Percentiles rank a stretch among this genome's conserved stretches.
Conservation (phyloP, 2,329 filamentous ascomycete species). For the Sporothrix pallida region DNA sequence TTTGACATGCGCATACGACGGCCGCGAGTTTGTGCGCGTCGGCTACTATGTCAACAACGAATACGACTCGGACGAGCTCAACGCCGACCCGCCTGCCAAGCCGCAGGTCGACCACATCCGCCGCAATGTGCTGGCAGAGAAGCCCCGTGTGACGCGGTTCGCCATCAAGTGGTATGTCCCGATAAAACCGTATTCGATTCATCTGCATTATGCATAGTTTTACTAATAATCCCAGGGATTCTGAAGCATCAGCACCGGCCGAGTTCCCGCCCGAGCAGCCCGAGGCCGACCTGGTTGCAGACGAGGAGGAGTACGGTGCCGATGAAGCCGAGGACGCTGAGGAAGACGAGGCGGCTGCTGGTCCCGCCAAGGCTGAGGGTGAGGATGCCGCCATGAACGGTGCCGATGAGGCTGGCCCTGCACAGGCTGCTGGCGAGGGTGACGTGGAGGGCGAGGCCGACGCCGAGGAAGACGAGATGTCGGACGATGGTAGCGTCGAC, state of each 20-base stretch:
- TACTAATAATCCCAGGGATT: slow-evolving; percentile 69
- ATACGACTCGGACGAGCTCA: slow-evolving; percentile 90
- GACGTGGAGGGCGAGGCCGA: slow-evolving; percentile 41
- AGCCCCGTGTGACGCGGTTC: slow-evolving; percentile 95
- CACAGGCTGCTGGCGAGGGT: slow-evolving; percentile 5
- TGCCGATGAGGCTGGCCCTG: slow-evolving; percentile 39
- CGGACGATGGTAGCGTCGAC: slow-evolving; percentile 49
- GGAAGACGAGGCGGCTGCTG: slow-evolving; percentile 50
- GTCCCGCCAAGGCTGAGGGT: slow-evolving; percentile 32
- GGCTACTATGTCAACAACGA: slow-evolving; percentile 99
- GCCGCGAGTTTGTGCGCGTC: slow-evolving; percentile 94
- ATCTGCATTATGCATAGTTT: no score
- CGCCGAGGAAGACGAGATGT: slow-evolving; percentile 47
- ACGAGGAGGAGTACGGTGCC: slow-evolving; percentile 88
- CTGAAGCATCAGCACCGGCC: slow-evolving; percentile 92
- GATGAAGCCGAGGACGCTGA: slow-evolving; percentile 81
- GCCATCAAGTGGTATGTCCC: slow-evolving; percentile 91
- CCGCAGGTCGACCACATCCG: slow-evolving; percentile 90
- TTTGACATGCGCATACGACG: slow-evolving; percentile 94
- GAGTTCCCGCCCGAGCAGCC: slow-evolving; percentile 98
- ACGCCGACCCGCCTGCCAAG: slow-evolving; percentile 87
- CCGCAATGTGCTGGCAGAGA: slow-evolving; percentile 92
- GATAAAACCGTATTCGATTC: no score
- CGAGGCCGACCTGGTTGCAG: slow-evolving; percentile 84
- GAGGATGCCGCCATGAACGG: slow-evolving; percentile 46